These are phyloP conservation scores for Astrothelium subdiscretum DNA, from an alignment of 495 filamentous ascomycete species.

Conservation along the genomic window DNA sequence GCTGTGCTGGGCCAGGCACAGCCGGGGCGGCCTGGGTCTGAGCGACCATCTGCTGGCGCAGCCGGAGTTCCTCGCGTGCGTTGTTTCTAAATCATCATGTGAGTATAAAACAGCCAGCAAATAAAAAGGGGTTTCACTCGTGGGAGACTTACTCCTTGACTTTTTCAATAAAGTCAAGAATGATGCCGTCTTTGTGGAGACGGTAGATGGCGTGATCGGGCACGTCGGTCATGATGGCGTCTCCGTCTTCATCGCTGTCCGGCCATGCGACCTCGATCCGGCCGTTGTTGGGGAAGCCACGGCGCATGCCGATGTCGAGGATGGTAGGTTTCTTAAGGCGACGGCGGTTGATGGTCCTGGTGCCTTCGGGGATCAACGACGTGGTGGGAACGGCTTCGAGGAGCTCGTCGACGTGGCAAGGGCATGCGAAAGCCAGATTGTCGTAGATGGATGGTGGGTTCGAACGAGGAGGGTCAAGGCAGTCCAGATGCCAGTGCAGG, in stretches of 20 bases:
- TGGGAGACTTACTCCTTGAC: conserved; percentile 23
- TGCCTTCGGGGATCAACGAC: conserved; percentile 17
- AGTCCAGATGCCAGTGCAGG: conserved; percentile 81
- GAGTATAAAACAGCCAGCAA: too few species aligned
- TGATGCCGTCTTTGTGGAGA: conserved; percentile 61
- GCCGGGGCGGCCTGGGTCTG: too few species aligned
- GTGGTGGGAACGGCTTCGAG: conserved; percentile 28
- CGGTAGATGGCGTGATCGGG: conserved; percentile 42
- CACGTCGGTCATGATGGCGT: conserved; percentile 41
- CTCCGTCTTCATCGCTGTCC: background rate
- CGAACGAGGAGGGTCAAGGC: conserved; percentile 72
- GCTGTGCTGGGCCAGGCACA: background rate
- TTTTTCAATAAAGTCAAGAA: conserved; percentile 62
- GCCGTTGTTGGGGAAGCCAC: conserved; percentile 64
- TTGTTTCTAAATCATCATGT: conserved; percentile 5
- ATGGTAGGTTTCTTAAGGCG: conserved; percentile 42
- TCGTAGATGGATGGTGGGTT: conserved; percentile 51
- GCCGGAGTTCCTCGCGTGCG: too few species aligned
- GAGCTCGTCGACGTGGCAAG: conserved; percentile 65
- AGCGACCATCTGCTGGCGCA: too few species aligned
- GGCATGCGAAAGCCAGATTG: conserved; percentile 73
- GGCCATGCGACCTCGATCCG: conserved; percentile 55
- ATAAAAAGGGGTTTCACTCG: background rate
- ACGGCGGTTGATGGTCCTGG: conserved; percentile 30
- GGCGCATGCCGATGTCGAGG: conserved; percentile 32